Conservation (phyloP, 2,329 filamentous ascomycete species). For the Curvularia lunata region DNA sequence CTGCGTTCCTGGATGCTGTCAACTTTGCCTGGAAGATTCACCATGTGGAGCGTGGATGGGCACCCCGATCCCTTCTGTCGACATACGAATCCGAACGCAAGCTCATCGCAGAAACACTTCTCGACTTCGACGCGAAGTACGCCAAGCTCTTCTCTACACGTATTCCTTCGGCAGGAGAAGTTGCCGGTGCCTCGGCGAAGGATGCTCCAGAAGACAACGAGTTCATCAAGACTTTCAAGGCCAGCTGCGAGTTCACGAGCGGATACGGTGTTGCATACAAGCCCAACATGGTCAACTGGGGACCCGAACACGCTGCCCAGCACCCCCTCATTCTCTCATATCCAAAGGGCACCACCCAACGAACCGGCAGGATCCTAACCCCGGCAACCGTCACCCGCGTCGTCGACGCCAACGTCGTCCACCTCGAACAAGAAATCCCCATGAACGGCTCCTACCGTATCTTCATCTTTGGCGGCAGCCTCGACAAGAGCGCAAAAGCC, state of each 20-base stretch:
- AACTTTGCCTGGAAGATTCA: slow-evolving; percentile 98
- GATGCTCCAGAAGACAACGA: slow-evolving; percentile 64
- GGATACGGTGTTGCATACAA: slow-evolving; percentile 90
- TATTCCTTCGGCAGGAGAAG: slow-evolving; percentile 73
- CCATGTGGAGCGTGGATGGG: slow-evolving; percentile 83
- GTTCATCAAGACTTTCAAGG: slow-evolving; percentile 90
- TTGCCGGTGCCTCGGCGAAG: slow-evolving; percentile 64
- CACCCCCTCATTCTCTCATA: slow-evolving; percentile 72
- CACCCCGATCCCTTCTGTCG: slow-evolving; percentile 73
- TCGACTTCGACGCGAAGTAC: slow-evolving; percentile 88
- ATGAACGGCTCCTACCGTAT: slow-evolving; percentile 87
- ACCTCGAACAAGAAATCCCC: slow-evolving; percentile 88
- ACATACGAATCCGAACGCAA: slow-evolving; percentile 90
- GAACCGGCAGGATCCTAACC: slow-evolving; percentile 75
- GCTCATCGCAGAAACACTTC: slow-evolving; percentile 79
- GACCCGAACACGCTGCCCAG: slow-evolving; percentile 71
- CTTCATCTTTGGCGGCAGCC: slow-evolving; percentile 81
- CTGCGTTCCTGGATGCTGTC: slow-evolving; percentile 68
- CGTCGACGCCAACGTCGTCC: slow-evolving; percentile 86
- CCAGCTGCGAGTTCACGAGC: slow-evolving; percentile 87
- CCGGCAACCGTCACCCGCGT: slow-evolving; percentile 85
- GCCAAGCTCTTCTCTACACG: slow-evolving; percentile 87
- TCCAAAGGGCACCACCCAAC: slow-evolving; percentile 62
- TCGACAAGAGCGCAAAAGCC: slow-evolving; percentile 63
- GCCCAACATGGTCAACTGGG: slow-evolving; percentile 85